Evolutionary conservation across 2,329 filamentous ascomycete species (phyloP).

Genomic region (Trichoderma atroviride): DNA sequence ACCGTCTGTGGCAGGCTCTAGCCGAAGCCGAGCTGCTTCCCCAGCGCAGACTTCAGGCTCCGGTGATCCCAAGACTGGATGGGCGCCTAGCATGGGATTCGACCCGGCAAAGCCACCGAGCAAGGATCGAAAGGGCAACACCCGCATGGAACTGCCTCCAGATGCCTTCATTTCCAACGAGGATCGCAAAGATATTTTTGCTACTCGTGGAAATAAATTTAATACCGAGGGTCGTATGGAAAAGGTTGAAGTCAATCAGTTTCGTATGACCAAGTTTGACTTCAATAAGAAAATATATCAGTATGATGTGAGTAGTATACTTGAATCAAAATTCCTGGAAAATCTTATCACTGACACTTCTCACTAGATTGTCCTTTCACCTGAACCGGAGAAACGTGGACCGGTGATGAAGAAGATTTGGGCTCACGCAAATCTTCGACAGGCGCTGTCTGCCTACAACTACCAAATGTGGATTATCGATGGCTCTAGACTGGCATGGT

Average conservation of each 20-base stretch:
- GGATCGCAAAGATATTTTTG: slow-evolving; percentile 41
- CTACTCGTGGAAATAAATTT: slow-evolving; percentile 45
- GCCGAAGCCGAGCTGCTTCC: slow-evolving; percentile 28
- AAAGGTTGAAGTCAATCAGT: slow-evolving; percentile 70
- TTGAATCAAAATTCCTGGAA: not conserved
- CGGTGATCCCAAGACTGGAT: slow-evolving; percentile 32
- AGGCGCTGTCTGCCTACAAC: slow-evolving; percentile 52
- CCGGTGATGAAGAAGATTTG: slow-evolving; percentile 76
- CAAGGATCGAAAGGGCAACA: slow-evolving; percentile 42
- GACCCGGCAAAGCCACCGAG: slow-evolving; percentile 47
- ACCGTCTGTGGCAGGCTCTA: slow-evolving; percentile 1
- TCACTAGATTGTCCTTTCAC: slow-evolving; percentile 65
- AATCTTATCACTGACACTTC: slow-evolving; percentile 3
- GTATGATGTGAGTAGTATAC: slow-evolving; percentile 75
- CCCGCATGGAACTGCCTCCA: slow-evolving; percentile 59
- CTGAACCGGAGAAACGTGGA: slow-evolving; percentile 61
- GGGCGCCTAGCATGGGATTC: slow-evolving; percentile 42
- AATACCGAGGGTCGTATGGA: slow-evolving; percentile 61
- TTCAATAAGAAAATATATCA: slow-evolving; percentile 70
- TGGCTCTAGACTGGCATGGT: slow-evolving; percentile 84
- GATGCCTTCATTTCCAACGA: slow-evolving; percentile 54
- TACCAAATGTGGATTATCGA: slow-evolving; percentile 70
- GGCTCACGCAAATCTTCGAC: slow-evolving; percentile 64
- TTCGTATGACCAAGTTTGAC: slow-evolving; percentile 62
- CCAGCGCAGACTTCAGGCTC: slow-evolving; percentile 30